Conservation (phyloP, 2,329 filamentous ascomycete genomes). For the Rutstroemia sydowiana region DNA sequence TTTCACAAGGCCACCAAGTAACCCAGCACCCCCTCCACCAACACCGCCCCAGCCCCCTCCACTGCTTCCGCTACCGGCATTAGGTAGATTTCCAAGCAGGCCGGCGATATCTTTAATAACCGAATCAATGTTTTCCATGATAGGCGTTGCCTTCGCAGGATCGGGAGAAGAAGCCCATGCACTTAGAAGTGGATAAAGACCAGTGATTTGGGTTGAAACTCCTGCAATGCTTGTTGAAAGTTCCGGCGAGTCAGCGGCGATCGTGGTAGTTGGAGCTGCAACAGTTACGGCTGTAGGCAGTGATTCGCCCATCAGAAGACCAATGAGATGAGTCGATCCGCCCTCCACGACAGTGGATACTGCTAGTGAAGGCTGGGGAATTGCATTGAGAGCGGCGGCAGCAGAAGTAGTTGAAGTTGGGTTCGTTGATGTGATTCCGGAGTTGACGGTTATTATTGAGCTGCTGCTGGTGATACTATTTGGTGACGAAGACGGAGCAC, state of each 20-base stretch:
- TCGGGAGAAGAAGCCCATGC: background rate
- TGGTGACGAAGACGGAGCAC: background rate
- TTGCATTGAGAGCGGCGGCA: background rate
- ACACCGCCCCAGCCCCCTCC: too few relatives aligned
- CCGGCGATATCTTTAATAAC: background rate
- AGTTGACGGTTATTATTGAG: background rate
- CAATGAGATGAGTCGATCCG: background rate
- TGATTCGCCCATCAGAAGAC: background rate
- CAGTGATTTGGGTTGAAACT: background rate
- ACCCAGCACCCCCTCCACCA: background rate
- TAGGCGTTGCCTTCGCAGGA: background rate
- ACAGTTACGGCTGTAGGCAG: background rate
- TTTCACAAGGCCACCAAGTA: background rate
- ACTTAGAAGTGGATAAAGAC: background rate
- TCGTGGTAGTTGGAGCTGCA: background rate
- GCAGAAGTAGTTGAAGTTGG: background rate
- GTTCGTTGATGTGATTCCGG: background rate
- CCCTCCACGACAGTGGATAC: background rate
- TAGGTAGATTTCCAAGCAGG: background rate
- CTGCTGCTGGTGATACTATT: background rate
- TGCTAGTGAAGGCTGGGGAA: background rate
- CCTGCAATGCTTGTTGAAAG: background rate
- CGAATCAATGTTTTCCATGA: background rate
- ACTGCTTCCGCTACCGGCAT: background rate
- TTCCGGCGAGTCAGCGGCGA: background rate